Evolutionary conservation across 768 basidiomycete genomes (phyloP), one percentile per base, ranked within the genome.

Genomic region (Pholiota microspora): DNA sequence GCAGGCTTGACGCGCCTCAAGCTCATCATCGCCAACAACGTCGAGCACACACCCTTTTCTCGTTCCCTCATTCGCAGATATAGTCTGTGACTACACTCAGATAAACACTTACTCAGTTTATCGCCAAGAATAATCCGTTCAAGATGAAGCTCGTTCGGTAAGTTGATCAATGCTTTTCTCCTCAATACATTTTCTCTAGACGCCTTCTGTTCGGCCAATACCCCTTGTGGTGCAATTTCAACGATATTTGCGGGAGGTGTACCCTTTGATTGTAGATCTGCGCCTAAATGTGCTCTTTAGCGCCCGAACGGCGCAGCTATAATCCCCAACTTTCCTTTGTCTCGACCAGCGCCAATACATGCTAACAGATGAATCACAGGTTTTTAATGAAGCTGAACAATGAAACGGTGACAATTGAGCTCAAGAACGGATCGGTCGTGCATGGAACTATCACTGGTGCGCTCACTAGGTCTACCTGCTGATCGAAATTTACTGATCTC

Each of bases 351-450:
- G 38, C 0, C 25, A 29, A 27, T 40, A 54, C 29, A 31, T 47
- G 48, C 57, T 56, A 56, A 27, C 47, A 52, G 53, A 50, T 53
- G 29, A 12, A 44, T 31, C 42, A 29, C 67, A 96, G 93, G 72
- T 98, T 96, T 77, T 83, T 97, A 80, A 99, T 98, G 96, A 99
- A 98, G 81, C 75, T 99, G 76, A 96, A 97, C 82, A 98, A 98
- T 71, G 96, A 99, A 81, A 95, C 96, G 59, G 94, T 98, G 63
- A 93, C 95, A 59, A 84, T 98, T 70, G 95, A 99, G 78, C 82
- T 99, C 62, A 99, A 99, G 76, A 98, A 99, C 64, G 97, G 97
- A 25, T 92, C 93, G 0, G 75, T 94, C 49, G 88, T 99, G 13
- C 90, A 96, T 65, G 96, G 96, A 9, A 99, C 96, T 21, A 97